A percentile compares a stretch with the other conserved stretches of the same genome.
Evolutionary conservation across 768 basidiomycete species (phyloP).

Genomic region (Megacollybia marginata): DNA sequence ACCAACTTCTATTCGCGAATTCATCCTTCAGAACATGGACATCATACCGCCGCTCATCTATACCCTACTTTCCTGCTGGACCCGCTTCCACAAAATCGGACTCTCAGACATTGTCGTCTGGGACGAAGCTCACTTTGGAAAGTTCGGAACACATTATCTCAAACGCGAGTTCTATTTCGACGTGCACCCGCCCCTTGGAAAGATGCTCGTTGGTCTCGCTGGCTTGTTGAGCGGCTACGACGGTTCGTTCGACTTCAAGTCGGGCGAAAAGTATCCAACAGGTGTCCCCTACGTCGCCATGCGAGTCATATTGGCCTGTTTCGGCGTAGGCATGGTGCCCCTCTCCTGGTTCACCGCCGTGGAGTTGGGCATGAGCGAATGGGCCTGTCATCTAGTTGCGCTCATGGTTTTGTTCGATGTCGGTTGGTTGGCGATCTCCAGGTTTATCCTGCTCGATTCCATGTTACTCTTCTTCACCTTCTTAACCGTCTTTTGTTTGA

Average conservation of each 20-base stretch:
- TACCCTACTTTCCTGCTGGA: conserved; percentile 91
- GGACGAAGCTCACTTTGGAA: conserved; percentile 99
- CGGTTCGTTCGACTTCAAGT: conserved; percentile 90
- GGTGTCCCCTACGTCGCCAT: conserved; percentile 89
- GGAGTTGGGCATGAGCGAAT: conserved; percentile 85
- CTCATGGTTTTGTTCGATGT: conserved; percentile 93
- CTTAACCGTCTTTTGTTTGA: conserved; percentile 88
- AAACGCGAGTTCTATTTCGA: conserved; percentile 99
- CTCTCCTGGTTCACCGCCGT: conserved; percentile 95
- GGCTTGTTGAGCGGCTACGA: conserved; percentile 89
- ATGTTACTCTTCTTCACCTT: conserved; percentile 99
- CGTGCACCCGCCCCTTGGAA: conserved; percentile 96
- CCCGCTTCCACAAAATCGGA: conserved; percentile 91
- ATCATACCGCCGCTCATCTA: conserved; percentile 77
- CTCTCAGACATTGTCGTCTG: conserved; percentile 82
- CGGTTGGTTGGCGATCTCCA: conserved; percentile 93
- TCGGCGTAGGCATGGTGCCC: conserved; percentile 93
- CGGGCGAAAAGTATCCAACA: conserved; percentile 77
- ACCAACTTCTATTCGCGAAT: conserved; percentile 35
- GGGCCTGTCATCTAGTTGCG: conserved; percentile 87
- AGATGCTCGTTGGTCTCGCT: conserved; percentile 96
- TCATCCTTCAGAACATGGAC: conserved; percentile 73
- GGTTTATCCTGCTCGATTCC: conserved; percentile 95
- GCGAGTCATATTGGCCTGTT: conserved; percentile 90
- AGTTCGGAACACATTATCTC: conserved; percentile 97